These are phyloP conservation scores for Fusarium burgessii DNA, from an alignment of 2,329 filamentous ascomycete species.

Conservation along the genomic window DNA sequence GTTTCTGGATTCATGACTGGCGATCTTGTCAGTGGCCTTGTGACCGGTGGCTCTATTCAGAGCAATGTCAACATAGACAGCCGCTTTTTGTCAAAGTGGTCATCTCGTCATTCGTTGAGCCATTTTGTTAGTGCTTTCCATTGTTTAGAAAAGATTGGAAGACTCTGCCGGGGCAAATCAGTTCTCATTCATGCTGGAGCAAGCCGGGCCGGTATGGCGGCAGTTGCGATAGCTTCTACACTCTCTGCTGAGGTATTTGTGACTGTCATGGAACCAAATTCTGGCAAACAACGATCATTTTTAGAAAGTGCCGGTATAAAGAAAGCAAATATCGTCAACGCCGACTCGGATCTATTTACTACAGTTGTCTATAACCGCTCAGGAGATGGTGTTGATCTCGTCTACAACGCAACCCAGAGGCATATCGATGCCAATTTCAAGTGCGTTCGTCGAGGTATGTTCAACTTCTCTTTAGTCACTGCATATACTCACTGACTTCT, in stretches of 20 bases:
- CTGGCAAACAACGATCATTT: constrained; percentile 51
- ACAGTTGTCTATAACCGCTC: constrained; percentile 50
- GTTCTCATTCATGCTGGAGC: constrained; percentile 60
- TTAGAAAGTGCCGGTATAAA: constrained; percentile 53
- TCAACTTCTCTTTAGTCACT: not conserved
- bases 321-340: constrained; percentile 54
- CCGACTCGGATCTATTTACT: constrained; percentile 51
- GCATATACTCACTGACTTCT: constrained; percentile 16
- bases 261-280: constrained; percentile 51
- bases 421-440: constrained; percentile 49
- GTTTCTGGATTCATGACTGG: constrained; percentile 51
- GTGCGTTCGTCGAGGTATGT: constrained; percentile 54
- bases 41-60: constrained; percentile 51
- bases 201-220: constrained; percentile 58
- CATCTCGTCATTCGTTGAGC: constrained; percentile 51
- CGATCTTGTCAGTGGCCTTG: constrained; percentile 58
- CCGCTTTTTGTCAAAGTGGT: constrained; percentile 52
- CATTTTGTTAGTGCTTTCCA: constrained; percentile 58
- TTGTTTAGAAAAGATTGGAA: constrained; percentile 52
- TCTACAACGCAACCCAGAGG: constrained; percentile 60
- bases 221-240: constrained; percentile 55
- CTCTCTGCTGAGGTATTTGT: constrained; percentile 57
- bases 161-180: constrained; percentile 43
- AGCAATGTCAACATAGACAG: constrained; percentile 51
- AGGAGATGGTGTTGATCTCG: constrained; percentile 54